These are phyloP conservation scores for Castanea sativa DNA, from an alignment of 306 rosid genomes.

Conservation along the genomic window DNA sequence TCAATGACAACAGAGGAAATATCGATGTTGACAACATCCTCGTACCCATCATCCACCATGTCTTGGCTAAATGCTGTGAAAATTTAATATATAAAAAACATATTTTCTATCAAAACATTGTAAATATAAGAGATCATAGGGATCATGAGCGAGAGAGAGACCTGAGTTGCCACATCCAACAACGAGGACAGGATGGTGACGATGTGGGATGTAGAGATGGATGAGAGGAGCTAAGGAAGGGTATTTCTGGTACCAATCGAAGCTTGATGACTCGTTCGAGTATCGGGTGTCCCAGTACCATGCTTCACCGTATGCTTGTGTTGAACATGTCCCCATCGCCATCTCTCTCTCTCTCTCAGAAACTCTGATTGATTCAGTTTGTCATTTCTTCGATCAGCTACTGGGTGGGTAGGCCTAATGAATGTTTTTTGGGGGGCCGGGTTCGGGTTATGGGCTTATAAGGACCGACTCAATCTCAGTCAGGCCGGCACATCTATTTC, in stretches of 20 bases:
- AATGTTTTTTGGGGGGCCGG: no score
- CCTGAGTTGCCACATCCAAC: conserved; percentile 91
- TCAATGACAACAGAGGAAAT: conserved; percentile 73
- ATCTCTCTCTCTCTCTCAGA: background rate
- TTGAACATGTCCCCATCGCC: conserved; percentile 33
- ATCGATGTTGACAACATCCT: conserved; percentile 69
- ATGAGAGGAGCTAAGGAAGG: conserved; percentile 65
- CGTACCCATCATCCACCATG: conserved; percentile 77
- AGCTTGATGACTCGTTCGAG: conserved; percentile 60
- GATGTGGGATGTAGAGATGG: conserved; percentile 50
- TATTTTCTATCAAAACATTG: background rate
- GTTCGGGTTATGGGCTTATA: no score
- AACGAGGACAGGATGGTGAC: conserved; percentile 43
- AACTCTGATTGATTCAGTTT: no score
- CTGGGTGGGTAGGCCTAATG: no score
- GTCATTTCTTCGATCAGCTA: no score
- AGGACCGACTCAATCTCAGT: no score
- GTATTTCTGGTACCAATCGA: conserved; percentile 92
- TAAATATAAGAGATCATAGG: background rate
- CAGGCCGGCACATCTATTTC: no score
- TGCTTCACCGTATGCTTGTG: conserved; percentile 81
- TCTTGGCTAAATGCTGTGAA: conserved; percentile 67
- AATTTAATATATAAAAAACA: background rate
- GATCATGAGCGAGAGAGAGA: background rate
- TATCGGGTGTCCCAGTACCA: conserved; percentile 92